A percentile compares a stretch with the other conserved stretches of the same genome.
phyloP scores from a whole-genome alignment of 1,284 basidiomycete genomes.

The Pseudozyma sp. region DNA sequence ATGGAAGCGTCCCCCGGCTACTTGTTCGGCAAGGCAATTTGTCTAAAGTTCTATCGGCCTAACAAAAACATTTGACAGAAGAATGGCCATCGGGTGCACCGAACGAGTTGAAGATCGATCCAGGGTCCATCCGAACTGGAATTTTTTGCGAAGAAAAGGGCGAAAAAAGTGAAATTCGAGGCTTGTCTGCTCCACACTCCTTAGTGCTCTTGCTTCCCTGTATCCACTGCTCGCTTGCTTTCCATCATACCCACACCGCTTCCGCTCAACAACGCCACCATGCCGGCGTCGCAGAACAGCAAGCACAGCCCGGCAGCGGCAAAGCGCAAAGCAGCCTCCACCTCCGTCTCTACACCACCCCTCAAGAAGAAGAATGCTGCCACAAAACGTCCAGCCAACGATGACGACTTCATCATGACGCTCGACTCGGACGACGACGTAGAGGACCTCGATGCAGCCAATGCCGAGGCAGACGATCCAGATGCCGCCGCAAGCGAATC shows the following conservation, averaged over 20 bases:
- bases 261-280: conserved; percentile 2
- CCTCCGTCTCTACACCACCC: conserved; percentile 15
- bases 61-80: not conserved
- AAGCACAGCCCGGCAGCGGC: conserved; percentile 15
- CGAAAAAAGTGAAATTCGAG: too few relatives aligned
- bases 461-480: conserved; percentile 8
- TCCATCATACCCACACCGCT: too few relatives aligned
- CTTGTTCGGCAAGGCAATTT: conserved; percentile 17
- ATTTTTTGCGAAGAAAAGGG: too few relatives aligned
- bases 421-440: conserved; percentile 66
- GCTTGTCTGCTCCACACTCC: too few relatives aligned
- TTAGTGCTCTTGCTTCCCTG: too few relatives aligned
- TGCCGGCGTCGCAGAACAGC: conserved; percentile 21
- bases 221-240: too few relatives aligned
- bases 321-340: conserved; percentile 33
- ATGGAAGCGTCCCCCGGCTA: conserved; percentile 27
- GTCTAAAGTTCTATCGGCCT: too few relatives aligned
- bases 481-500: conserved; percentile 8
- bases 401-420: conserved; percentile 67
- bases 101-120: too few relatives aligned
- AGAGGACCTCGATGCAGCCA: conserved; percentile 24
- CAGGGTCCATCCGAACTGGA: too few relatives aligned
- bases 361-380: conserved; percentile 21
- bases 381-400: conserved; percentile 3
- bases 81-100: not conserved